phyloP scores from a whole-genome alignment of 441 rosid species.

The Manihot esculenta region DNA sequence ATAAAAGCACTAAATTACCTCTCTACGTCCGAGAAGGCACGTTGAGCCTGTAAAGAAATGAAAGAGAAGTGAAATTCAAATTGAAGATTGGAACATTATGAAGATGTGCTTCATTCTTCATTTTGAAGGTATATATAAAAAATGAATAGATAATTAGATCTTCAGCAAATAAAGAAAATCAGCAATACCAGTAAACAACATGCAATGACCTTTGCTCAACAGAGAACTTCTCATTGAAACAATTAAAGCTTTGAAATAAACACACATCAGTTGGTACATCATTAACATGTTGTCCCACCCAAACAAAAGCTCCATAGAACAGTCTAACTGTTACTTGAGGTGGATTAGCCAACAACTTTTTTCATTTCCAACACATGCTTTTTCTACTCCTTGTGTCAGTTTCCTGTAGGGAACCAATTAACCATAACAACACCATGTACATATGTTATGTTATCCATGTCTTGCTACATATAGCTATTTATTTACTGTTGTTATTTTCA shows the following conservation, averaged over 20 bases:
- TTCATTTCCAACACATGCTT: background rate
- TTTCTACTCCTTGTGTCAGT: background rate
- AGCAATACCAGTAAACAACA: background rate
- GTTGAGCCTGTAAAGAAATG: slow-evolving; percentile 48
- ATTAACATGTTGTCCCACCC: background rate
- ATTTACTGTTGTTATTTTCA: too few species aligned
- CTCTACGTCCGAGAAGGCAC: slow-evolving; percentile 58
- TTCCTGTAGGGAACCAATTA: background rate
- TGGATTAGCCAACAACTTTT: background rate
- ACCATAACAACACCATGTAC: too few species aligned
- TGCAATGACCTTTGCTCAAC: background rate
- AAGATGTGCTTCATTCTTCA: slow-evolving; percentile 2
- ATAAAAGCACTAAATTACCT: slow-evolving; percentile 36
- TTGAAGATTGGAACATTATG: background rate
- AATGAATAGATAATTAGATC: background rate
- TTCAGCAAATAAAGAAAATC: background rate
- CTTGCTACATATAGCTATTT: too few species aligned
- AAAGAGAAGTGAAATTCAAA: slow-evolving; percentile 1
- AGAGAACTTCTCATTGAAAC: background rate
- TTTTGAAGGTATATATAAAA: background rate
- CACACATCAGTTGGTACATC: background rate
- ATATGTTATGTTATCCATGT: too few species aligned
- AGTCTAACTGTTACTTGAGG: background rate
- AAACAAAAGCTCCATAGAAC: background rate
- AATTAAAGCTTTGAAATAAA: background rate